Conservation (phyloP, 192 early-diverging fungal species). For the Coemansia sp. region DNA sequence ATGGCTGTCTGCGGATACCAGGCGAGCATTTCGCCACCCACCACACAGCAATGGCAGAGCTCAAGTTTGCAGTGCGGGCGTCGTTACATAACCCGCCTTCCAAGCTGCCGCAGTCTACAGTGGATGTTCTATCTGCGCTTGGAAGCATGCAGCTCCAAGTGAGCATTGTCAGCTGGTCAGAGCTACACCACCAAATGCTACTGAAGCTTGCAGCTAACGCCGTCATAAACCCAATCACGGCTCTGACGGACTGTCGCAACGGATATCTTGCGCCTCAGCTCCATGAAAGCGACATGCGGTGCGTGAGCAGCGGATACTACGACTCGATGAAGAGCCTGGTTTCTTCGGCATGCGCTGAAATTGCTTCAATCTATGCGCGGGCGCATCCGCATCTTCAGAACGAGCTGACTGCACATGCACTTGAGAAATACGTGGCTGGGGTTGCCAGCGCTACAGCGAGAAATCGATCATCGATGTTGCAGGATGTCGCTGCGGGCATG, state of each 20-base stretch:
- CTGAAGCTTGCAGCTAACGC: conserved; percentile 67
- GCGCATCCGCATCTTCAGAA: conserved; percentile 41
- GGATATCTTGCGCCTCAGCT: conserved; percentile 49
- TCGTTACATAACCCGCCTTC: conserved; percentile 9
- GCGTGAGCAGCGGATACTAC: conserved; percentile 12
- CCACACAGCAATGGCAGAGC: conserved; percentile 60
- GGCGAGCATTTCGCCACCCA: conserved; percentile 54
- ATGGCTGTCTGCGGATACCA: conserved; percentile 56
- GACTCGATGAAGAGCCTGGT: conserved; percentile 20
- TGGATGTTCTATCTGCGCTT: conserved; percentile 29
- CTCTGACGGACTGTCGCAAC: conserved; percentile 60
- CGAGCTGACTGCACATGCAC: conserved; percentile 28
- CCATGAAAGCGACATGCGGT: conserved; percentile 2
- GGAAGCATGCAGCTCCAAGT: conserved; percentile 28
- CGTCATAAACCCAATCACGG: conserved; percentile 66
- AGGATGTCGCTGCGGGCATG: conserved; percentile 41
- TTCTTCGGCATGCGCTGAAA: conserved; percentile 32
- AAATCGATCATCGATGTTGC: conserved; percentile 59
- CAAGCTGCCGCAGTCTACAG: conserved; percentile 12
- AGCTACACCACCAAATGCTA: conserved; percentile 53
- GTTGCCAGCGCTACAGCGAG: conserved; percentile 43
- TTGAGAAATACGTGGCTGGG: conserved; percentile 40
- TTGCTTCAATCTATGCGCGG: conserved; percentile 38
- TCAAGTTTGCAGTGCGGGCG: conserved; percentile 48
- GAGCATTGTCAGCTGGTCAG: conserved; percentile 40